Percentiles rank a stretch among this genome's conserved stretches.
phyloP scores from a whole-genome alignment of 805 yeast species.

The Starmerella riodocensis region DNA sequence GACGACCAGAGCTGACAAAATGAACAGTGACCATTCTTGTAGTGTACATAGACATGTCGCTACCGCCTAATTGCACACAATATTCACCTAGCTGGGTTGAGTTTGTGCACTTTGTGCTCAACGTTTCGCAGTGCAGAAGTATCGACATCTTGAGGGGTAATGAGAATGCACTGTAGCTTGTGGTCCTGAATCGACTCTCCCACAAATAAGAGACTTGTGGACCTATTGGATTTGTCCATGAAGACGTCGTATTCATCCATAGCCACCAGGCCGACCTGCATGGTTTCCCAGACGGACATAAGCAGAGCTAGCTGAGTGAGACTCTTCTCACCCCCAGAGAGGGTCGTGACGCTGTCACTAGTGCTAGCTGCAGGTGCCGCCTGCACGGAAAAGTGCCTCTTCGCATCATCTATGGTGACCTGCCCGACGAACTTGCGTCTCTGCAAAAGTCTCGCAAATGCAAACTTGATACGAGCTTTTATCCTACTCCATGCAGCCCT shows the following conservation, averaged over 20 bases:
- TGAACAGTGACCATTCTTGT: too few relatives aligned
- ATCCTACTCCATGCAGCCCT: conserved; percentile 9
- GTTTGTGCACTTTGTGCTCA: conserved; percentile 2
- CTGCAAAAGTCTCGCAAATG: conserved; percentile 22
- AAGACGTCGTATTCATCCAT: conserved; percentile 92
- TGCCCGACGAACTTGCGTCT: conserved; percentile 61
- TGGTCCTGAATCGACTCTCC: conserved; percentile 51
- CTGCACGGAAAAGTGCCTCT: conserved; percentile 20
- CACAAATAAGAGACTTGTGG: conserved; percentile 62
- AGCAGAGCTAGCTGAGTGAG: conserved; percentile 81
- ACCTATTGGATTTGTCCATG: conserved; percentile 88
- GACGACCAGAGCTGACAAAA: too few relatives aligned
- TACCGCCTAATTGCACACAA: not conserved
- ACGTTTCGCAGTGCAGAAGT: conserved; percentile 1
- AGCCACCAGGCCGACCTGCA: conserved; percentile 79
- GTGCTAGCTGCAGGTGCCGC: conserved; percentile 26
- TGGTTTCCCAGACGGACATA: conserved; percentile 82
- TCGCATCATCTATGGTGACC: conserved; percentile 45
- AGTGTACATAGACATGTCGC: not conserved
- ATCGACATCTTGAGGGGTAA: conserved; percentile 84
- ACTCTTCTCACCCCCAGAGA: conserved; percentile 95
- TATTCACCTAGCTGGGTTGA: conserved; percentile 7
- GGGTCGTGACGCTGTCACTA: conserved; percentile 59
- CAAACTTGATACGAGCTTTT: conserved; percentile 5
- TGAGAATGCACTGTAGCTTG: conserved; percentile 75